Evolutionary conservation across 768 basidiomycete genomes (phyloP), one percentile per base, ranked within the genome.

Genomic region (Hemileccinum impolitum): DNA sequence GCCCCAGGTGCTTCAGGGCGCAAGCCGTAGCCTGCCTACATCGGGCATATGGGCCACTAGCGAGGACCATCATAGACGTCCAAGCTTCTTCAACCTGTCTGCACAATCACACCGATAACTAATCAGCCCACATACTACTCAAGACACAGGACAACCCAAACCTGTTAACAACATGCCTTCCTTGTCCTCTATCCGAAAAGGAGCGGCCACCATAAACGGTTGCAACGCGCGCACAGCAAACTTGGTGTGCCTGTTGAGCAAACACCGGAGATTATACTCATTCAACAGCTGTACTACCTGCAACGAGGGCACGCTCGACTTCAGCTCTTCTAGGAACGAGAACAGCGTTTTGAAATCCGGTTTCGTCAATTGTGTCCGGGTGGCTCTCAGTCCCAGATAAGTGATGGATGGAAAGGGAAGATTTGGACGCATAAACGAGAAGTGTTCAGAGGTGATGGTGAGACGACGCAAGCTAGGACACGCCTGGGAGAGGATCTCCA

Each of bases 101-200:
- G 4, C 34, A 35, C 60, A 32, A 50, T 31, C 12, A 31, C 26
- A 17, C 14, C 42, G 6, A 19, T 13, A 14, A 6, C 25, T 1
- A 7, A 15, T 57, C 28, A 57, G 26, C 39, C 17, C 18, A 34
- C 31, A 17, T 11, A 42, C 4, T 15, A 44, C 13, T 12, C 11
- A 2, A 11, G 31, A 36, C 7, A 31, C 12, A 12, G 9, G 17
- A 1, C 6, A 14, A 1, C 17, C 11, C 57, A 9, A 32, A 66
- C 63, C 63, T 62, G 43, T 53, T 18, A 67, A 31, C 17, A 57
- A 47, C 39, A 50, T 19, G 0, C 65, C 56, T 0, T 58, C 48
- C 17, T 39, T 13, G 41, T 67, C 65, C 45, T 67, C 63, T 10
- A 65, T 2, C 13, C 60, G 63, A 25, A 65, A 51, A 2, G 43